Evolutionary conservation across 139 green algal genomes (phyloP), one percentile per base, ranked within the genome.

Genomic region (Chlamydomonas schloesseri): DNA sequence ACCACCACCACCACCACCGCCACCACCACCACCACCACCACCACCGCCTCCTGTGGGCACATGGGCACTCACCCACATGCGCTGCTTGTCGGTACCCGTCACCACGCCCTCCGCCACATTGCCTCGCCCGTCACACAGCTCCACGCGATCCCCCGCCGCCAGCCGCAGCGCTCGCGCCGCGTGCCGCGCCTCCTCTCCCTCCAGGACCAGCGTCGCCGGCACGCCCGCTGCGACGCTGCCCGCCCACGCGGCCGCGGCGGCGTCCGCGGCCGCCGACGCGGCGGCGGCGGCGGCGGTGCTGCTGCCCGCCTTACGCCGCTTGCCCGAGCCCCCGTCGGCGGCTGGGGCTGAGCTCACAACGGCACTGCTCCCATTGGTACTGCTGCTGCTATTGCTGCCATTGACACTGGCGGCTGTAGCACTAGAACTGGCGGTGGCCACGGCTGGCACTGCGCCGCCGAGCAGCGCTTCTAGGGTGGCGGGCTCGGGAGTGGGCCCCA

Each of bases 111-210:
- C 29, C 50, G 85, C 80, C n/a, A 95, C 24, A 28, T 62, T 71
- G 55, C 96, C 96, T 0, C 57, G 67, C 8, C 96, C 96, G 77
- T 98, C 94, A 71, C 93, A 97, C 71, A 98, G 81, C 82, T 98
- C 94, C 26, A 98, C 55, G 8, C 21, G 6, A 42, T 94, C 90
- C 2, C 94, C 95, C 17, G 81, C 37, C 31, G 53, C 72, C 47
- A 92, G 77, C 34, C 89, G 71, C 53, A 94, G 88, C 37, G 89
- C 84, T 2, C 72, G 68, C 28, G 89, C 31, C 20, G 92, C 93
- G 72, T 96, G 94, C 10, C 87, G 73, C 0, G 86, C 89, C 80
- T 96, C 94, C n/a, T 93, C 87, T 26, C 72, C 62, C 23, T 90
- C 84, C 10, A 96, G 90, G 46, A 88, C 24, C 15, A 94, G 42